Evolutionary conservation across 176 grass and related monocot species (phyloP).

Genomic region (Calamus simplicifolius): DNA sequence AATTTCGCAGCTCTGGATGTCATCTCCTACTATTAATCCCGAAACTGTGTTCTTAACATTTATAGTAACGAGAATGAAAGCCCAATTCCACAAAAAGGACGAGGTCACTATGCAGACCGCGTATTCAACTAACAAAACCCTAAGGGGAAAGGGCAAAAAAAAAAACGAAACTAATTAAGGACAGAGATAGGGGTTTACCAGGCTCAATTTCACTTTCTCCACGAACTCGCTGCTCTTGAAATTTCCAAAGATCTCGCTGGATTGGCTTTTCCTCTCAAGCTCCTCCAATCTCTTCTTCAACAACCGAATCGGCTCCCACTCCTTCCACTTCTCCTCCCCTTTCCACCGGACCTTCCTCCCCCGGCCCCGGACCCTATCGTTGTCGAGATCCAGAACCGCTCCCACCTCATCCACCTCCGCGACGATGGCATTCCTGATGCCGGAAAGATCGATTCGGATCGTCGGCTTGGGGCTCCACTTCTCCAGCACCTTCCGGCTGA

Average conservation of each 20-base stretch:
- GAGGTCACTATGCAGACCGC: too few species aligned
- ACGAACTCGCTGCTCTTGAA: slow-evolving; percentile 30
- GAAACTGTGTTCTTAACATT: too few species aligned
- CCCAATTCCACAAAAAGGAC: too few species aligned
- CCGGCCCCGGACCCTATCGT: background rate
- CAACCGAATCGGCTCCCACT: slow-evolving; percentile 73
- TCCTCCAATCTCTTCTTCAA: slow-evolving; percentile 62
- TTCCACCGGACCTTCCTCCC: slow-evolving; percentile 6
- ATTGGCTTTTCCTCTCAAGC: slow-evolving; percentile 53
- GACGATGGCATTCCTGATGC: slow-evolving; percentile 64
- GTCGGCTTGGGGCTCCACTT: slow-evolving; percentile 41
- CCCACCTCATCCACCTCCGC: slow-evolving; percentile 34
- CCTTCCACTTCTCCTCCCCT: slow-evolving; percentile 28
- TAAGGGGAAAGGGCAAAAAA: background rate
- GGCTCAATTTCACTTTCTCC: slow-evolving; percentile 69
- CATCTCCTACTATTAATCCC: too few species aligned
- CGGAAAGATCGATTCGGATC: slow-evolving; percentile 62
- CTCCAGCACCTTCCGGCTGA: slow-evolving; percentile 36
- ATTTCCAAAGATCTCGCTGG: slow-evolving; percentile 50
- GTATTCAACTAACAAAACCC: background rate
- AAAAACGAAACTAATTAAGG: background rate
- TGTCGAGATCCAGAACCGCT: slow-evolving; percentile 4
- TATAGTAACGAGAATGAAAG: too few species aligned
- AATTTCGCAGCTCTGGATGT: too few species aligned
- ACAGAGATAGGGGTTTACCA: slow-evolving; percentile 34